Percentiles rank a stretch among this genome's conserved stretches.
These are phyloP conservation scores for Didymella arachidicola DNA, from an alignment of 2,329 filamentous ascomycete genomes.

Conservation along the genomic window DNA sequence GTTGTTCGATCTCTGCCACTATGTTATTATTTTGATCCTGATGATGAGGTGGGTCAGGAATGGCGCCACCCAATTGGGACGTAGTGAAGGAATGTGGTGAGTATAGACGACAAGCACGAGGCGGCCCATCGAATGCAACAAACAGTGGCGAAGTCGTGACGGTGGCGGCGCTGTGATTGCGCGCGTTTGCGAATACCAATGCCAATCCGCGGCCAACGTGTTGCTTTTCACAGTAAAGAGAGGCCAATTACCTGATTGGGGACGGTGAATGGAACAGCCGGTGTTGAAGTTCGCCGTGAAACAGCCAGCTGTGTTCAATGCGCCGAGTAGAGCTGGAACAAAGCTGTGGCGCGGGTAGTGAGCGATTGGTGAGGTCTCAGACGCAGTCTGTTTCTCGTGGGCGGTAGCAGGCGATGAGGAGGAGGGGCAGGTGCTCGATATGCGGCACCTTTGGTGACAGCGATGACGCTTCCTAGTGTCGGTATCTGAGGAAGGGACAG, in stretches of 20 bases:
- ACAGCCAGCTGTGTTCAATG: constrained; percentile 29
- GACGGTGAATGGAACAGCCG: constrained; percentile 28
- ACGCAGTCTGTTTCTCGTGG: constrained; percentile 40
- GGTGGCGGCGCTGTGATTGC: constrained; percentile 18
- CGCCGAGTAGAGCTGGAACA: constrained; percentile 32
- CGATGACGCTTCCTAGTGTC: constrained; percentile 27
- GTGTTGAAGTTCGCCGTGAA: constrained; percentile 34
- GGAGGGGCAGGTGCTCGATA: constrained; percentile 21
- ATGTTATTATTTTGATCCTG: constrained; percentile 44
- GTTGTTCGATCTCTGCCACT: constrained; percentile 28
- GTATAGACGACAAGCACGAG: constrained; percentile 37
- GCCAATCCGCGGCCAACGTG: constrained; percentile 3
- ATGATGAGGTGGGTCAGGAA: constrained; percentile 33
- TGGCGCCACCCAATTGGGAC: constrained; percentile 31
- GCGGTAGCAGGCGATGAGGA: constrained; percentile 18
- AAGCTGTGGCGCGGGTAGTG: constrained; percentile 10
- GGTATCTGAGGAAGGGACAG: constrained; percentile 27
- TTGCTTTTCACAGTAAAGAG: constrained; percentile 13
- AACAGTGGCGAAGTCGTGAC: constrained; percentile 15
- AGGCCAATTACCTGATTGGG: constrained; percentile 32
- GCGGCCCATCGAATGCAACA: constrained; percentile 36
- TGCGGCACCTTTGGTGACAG: constrained; percentile 16
- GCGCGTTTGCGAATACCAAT: not conserved
- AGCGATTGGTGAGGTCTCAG: constrained; percentile 26
- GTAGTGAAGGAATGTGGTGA: constrained; percentile 40